Conservation (phyloP, 306 rosid genomes). For the Glycyrrhiza uralensis region DNA sequence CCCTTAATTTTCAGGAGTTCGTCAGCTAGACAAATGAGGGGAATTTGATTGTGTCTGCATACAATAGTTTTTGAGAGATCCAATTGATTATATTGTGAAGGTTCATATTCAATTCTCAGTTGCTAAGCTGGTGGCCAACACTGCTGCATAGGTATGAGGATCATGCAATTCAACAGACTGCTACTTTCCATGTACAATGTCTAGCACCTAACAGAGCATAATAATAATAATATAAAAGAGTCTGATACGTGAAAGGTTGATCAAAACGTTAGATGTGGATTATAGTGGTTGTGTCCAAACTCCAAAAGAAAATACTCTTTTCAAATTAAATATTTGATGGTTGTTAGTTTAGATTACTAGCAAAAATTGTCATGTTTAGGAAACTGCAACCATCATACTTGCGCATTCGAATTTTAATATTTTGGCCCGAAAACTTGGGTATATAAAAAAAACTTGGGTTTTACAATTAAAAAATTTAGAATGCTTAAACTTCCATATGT, state of each 20-base stretch:
- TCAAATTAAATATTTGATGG: background rate
- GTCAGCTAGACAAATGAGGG: background rate
- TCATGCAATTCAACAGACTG: background rate
- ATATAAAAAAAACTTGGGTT: background rate
- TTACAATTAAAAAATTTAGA: background rate
- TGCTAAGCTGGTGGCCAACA: background rate
- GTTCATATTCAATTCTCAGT: background rate
- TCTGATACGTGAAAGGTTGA: background rate
- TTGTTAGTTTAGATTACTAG: background rate
- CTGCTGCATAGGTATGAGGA: background rate
- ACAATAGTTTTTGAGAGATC: background rate
- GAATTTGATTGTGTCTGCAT: background rate
- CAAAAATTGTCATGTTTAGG: background rate
- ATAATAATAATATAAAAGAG: background rate
- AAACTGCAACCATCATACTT: background rate
- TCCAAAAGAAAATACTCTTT: background rate
- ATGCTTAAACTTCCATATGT: background rate
- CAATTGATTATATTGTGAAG: background rate
- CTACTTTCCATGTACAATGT: background rate
- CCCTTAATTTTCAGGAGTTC: background rate
- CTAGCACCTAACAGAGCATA: background rate
- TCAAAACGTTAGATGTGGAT: background rate
- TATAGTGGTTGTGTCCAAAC: background rate
- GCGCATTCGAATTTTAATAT: background rate
- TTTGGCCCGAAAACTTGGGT: background rate